Evolutionary conservation across 345 rosid genomes (phyloP).

Genomic region (Noccaea caerulescens): DNA sequence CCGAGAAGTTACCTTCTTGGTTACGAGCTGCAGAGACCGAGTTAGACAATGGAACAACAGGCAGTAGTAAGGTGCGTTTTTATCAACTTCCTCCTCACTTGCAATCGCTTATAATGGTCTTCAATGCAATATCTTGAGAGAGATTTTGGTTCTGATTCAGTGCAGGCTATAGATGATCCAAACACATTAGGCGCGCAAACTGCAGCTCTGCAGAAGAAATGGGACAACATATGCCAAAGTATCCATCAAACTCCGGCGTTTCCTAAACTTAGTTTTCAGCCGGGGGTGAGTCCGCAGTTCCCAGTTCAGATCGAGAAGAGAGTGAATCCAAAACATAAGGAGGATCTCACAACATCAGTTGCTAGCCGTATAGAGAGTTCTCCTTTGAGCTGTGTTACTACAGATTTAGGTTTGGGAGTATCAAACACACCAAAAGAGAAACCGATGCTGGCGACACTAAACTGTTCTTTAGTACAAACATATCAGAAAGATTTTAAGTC

Average conservation of each 20-base stretch:
- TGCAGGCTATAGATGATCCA: constrained; percentile 61
- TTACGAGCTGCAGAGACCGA: constrained; percentile 48
- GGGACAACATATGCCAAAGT: constrained; percentile 61
- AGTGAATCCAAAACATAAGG: constrained; percentile 36
- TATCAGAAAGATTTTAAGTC: constrained; percentile 52
- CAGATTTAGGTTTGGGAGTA: constrained; percentile 66
- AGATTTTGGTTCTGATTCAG: constrained; percentile 47
- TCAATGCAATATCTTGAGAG: constrained; percentile 49
- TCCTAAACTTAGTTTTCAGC: constrained; percentile 41
- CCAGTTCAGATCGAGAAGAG: constrained; percentile 25
- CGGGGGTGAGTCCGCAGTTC: constrained; percentile 37
- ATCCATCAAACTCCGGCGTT: constrained; percentile 52
- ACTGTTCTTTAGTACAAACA: constrained; percentile 38
- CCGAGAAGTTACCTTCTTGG: constrained; percentile 56
- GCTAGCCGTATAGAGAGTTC: constrained; percentile 34
- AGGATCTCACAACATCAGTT: constrained; percentile 35
- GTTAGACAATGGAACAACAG: constrained; percentile 46
- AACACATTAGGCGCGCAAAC: constrained; percentile 43
- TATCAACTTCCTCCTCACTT: constrained; percentile 13
- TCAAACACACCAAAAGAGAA: constrained; percentile 40
- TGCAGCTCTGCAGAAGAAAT: constrained; percentile 54
- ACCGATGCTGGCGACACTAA: constrained; percentile 31
- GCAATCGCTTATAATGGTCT: background rate
- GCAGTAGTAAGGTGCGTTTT: constrained; percentile 52
- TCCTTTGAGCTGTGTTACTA: constrained; percentile 51